Percentiles rank a stretch among this genome's conserved stretches.
These are phyloP conservation scores for Tricholomella constricta DNA, from an alignment of 768 basidiomycete genomes.

Conservation along the genomic window DNA sequence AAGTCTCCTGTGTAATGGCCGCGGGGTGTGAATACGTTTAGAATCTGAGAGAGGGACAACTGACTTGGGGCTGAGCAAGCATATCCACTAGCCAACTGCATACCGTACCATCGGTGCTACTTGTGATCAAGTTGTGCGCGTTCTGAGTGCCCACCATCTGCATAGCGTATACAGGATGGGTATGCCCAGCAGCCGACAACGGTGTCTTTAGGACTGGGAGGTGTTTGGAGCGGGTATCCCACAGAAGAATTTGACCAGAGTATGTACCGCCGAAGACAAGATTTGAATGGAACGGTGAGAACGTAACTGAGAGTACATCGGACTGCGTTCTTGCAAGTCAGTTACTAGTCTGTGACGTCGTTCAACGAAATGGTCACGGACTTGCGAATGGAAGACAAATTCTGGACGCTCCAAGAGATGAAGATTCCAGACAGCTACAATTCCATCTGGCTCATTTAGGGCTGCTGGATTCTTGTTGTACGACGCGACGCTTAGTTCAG, in stretches of 20 bases:
- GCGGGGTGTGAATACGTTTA: background rate
- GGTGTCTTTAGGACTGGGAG: slow-evolving; percentile 96
- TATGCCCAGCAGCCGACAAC: slow-evolving; percentile 93
- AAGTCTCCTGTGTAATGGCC: slow-evolving; percentile 69
- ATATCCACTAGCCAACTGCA: slow-evolving; percentile 99
- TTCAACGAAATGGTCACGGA: slow-evolving; percentile 37
- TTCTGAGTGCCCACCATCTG: slow-evolving; percentile 99
- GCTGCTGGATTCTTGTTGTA: slow-evolving; percentile 98
- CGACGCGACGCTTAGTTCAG: slow-evolving; percentile 91
- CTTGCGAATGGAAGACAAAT: slow-evolving; percentile 98
- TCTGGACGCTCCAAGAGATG: slow-evolving; percentile 95
- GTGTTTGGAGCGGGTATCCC: slow-evolving; percentile 98
- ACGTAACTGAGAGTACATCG: slow-evolving; percentile 94
- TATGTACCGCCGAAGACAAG: slow-evolving; percentile 99
- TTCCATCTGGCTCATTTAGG: slow-evolving; percentile 93
- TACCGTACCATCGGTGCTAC: slow-evolving; percentile 95
- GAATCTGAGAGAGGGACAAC: background rate
- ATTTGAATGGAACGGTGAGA: slow-evolving; percentile 98
- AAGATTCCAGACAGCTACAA: slow-evolving; percentile 97
- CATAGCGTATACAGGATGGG: slow-evolving; percentile 98
- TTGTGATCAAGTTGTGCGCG: slow-evolving; percentile 95
- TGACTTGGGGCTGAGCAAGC: slow-evolving; percentile 95
- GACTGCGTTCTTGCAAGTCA: slow-evolving; percentile 56
- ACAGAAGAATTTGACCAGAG: slow-evolving; percentile 95
- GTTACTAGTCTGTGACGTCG: slow-evolving; percentile 4